Percentiles rank a stretch among this genome's conserved stretches.
Evolutionary conservation across 768 basidiomycete species (phyloP).

Genomic region (Boletus speciosus): DNA sequence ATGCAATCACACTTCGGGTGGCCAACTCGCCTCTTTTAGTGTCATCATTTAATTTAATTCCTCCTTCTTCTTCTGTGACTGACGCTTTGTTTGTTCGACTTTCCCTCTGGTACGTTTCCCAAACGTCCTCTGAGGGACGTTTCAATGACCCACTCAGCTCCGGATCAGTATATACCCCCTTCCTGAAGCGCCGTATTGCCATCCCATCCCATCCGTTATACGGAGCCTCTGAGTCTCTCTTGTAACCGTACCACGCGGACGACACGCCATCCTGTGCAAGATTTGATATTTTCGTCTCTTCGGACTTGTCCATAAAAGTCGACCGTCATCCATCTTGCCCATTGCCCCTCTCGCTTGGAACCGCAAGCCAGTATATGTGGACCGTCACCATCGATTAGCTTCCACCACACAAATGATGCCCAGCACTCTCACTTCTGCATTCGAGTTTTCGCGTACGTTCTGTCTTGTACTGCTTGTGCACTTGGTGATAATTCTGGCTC

Average conservation of each 20-base stretch:
- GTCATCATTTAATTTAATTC: slow-evolving; percentile 31
- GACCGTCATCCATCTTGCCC: slow-evolving; percentile 26
- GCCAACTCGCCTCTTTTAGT: slow-evolving; percentile 26
- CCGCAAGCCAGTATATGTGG: slow-evolving; percentile 25
- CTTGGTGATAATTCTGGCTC: background rate
- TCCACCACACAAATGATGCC: slow-evolving; percentile 16
- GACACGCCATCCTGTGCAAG: slow-evolving; percentile 31
- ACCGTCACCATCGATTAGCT: slow-evolving; percentile 9
- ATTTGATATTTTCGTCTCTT: slow-evolving; percentile 29
- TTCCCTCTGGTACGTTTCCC: slow-evolving; percentile 24
- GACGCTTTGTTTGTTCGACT: slow-evolving; percentile 25
- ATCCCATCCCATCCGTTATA: slow-evolving; percentile 20
- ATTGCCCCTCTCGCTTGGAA: slow-evolving; percentile 30
- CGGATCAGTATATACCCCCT: slow-evolving; percentile 30
- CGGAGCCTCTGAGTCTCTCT: slow-evolving; percentile 16
- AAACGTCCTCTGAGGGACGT: slow-evolving; percentile 23
- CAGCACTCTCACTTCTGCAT: slow-evolving; percentile 9
- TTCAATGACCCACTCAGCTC: slow-evolving; percentile 29
- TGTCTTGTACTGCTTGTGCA: background rate
- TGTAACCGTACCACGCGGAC: slow-evolving; percentile 25
- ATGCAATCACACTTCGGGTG: slow-evolving; percentile 28
- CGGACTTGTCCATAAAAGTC: slow-evolving; percentile 24
- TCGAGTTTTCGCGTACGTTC: slow-evolving; percentile 27
- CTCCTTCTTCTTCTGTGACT: slow-evolving; percentile 31
- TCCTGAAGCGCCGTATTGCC: slow-evolving; percentile 8